These are phyloP conservation scores for Coemansia nantahalensis DNA, from an alignment of 192 early-diverging fungal species.

Conservation along the genomic window DNA sequence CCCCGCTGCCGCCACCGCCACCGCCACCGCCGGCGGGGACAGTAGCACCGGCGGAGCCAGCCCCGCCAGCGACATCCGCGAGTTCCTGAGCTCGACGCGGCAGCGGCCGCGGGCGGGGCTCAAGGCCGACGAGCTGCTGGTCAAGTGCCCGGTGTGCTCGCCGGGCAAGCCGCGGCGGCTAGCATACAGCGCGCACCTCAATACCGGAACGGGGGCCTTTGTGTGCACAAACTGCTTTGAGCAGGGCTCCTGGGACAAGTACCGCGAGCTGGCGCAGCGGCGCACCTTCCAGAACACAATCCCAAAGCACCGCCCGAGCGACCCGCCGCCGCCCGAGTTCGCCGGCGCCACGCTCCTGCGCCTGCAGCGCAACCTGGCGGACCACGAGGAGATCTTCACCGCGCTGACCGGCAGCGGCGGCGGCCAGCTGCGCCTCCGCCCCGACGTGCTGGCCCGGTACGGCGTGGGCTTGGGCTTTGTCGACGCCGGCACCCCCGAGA, in stretches of 20 bases:
- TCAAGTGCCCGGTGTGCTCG: constrained; percentile 52
- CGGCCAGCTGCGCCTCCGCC: constrained; percentile 29
- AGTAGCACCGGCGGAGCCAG: not conserved
- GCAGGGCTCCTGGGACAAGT: constrained; percentile 60
- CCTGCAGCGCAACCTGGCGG: constrained; percentile 30
- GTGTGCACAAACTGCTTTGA: constrained; percentile 58
- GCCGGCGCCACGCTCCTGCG: constrained; percentile 19
- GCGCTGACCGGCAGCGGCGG: constrained; percentile 45
- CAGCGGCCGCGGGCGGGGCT: constrained; percentile 51
- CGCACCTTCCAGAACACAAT: constrained; percentile 45
- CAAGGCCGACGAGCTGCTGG: constrained; percentile 50
- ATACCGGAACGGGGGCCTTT: constrained; percentile 54
- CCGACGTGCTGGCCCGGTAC: constrained; percentile 41
- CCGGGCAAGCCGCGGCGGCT: constrained; percentile 52
- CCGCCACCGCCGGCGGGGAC: too few relatives aligned
- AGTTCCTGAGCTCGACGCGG: constrained; percentile 38
- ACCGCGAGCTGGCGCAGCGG: constrained; percentile 46
- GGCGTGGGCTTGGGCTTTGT: constrained; percentile 56
- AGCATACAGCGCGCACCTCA: constrained; percentile 57
- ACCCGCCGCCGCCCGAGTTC: constrained; percentile 40
- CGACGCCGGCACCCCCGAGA: constrained; percentile 20
- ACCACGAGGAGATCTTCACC: constrained; percentile 32
- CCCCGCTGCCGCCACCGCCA: too few relatives aligned
- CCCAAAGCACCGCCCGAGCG: constrained; percentile 10
- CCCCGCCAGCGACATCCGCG: constrained; percentile 22